A percentile compares a stretch with the other conserved stretches of the same genome.
Conservation (phyloP, 2,329 filamentous ascomycete species). For the Ceratocystis lukuohia region DNA sequence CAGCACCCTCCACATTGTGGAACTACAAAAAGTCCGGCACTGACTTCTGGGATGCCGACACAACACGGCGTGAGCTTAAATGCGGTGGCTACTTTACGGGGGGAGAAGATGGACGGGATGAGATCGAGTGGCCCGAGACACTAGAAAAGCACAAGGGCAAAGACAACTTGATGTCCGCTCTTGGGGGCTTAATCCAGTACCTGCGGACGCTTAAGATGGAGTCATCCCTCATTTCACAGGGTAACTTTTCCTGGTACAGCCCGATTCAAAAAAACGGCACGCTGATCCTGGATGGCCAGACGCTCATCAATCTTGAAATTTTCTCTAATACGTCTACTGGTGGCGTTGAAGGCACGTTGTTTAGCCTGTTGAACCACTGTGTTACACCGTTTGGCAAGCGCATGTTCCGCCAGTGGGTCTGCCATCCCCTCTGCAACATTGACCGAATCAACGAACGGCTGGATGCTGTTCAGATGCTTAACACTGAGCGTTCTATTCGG, state of each 20-base stretch:
- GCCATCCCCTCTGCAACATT: constrained; percentile 80
- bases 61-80: constrained; percentile 67
- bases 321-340: constrained; percentile 90
- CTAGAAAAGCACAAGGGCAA: constrained; percentile 62
- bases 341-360: constrained; percentile 71
- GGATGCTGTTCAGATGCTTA: constrained; percentile 86
- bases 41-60: constrained; percentile 85
- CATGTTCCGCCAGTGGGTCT: constrained; percentile 92
- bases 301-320: constrained; percentile 92
- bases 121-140: constrained; percentile 57
- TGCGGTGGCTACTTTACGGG: constrained; percentile 64
- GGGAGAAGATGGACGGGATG: constrained; percentile 36
- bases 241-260: constrained; percentile 83
- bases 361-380: constrained; percentile 81
- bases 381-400: constrained; percentile 95
- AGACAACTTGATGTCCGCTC: constrained; percentile 74
- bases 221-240: constrained; percentile 69
- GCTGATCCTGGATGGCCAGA: constrained; percentile 86
- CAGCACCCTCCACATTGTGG: constrained; percentile 83
- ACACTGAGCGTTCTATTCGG: constrained; percentile 64
- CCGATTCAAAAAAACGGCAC: constrained; percentile 85
- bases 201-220: constrained; percentile 79
- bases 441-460: constrained; percentile 82
- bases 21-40: constrained; percentile 75
- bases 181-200: constrained; percentile 81